Evolutionary conservation across 2,329 filamentous ascomycete genomes (phyloP).

Genomic region (Teratosphaeria gauchensis): DNA sequence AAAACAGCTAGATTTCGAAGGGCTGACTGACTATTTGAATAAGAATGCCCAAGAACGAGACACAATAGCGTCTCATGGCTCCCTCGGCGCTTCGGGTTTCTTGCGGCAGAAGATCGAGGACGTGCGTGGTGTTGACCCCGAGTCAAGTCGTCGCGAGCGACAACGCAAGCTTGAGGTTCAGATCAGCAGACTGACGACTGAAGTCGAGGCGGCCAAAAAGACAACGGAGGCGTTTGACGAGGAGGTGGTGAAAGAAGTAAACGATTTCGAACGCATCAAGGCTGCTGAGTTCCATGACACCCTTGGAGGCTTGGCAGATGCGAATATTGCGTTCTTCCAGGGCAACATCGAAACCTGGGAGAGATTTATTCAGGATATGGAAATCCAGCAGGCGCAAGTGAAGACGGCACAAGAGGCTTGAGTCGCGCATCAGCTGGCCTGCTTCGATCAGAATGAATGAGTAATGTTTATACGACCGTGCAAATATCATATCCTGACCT

Average conservation of each 20-base stretch:
- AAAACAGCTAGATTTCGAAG: conserved; percentile 96
- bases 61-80: conserved; percentile 55
- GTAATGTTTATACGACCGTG: background rate
- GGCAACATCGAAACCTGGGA: conserved; percentile 78
- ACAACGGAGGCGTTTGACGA: conserved; percentile 91
- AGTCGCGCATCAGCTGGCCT: background rate
- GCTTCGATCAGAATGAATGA: background rate
- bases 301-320: conserved; percentile 70
- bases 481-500: background rate
- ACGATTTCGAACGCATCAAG: conserved; percentile 95
- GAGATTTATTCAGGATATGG: conserved; percentile 67
- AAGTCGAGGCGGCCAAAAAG: conserved; percentile 79
- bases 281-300: conserved; percentile 78
- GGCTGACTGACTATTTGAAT: conserved; percentile 87
- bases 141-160: conserved; percentile 77
- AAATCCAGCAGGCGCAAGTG: conserved; percentile 30
- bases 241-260: conserved; percentile 85
- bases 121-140: conserved; percentile 91
- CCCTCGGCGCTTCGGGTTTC: conserved; percentile 69
- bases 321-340: conserved; percentile 79
- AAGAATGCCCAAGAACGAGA: conserved; percentile 85
- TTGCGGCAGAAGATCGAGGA: conserved; percentile 92
- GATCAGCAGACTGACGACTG: conserved; percentile 81
- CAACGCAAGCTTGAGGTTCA: conserved; percentile 83
- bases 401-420: background rate